Evolutionary conservation across 2,329 filamentous ascomycete genomes (phyloP).

Genomic region (Trichoderma sp.): DNA sequence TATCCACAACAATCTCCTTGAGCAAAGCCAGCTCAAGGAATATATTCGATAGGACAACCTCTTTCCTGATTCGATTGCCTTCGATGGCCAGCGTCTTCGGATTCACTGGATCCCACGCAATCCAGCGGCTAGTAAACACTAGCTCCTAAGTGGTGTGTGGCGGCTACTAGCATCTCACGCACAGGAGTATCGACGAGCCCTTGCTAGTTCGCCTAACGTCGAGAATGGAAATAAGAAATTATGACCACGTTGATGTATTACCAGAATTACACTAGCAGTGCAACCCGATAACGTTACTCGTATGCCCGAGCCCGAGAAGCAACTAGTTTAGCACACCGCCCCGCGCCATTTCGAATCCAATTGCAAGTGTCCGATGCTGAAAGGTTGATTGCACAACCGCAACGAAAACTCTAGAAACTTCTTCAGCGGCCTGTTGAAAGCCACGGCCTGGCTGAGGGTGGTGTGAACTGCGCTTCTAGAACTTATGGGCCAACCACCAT

Average conservation of each 20-base stretch:
- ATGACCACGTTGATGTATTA: background rate
- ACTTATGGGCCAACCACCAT: constrained; percentile 1
- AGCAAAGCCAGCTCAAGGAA: background rate
- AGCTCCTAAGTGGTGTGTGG: background rate
- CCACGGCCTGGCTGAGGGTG: background rate
- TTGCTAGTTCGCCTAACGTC: constrained; percentile 1
- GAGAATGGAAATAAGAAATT: background rate
- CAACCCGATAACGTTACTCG: background rate
- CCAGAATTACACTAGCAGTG: background rate
- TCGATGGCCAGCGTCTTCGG: background rate
- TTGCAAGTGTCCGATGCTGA: background rate
- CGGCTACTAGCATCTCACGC: constrained; percentile 12
- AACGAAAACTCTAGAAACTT: constrained; percentile 19
- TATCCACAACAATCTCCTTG: background rate
- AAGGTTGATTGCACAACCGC: background rate
- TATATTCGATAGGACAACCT: constrained; percentile 2
- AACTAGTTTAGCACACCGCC: background rate
- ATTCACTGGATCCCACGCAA: constrained; percentile 8
- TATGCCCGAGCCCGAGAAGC: background rate
- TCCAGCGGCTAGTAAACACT: constrained; percentile 16
- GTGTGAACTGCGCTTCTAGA: background rate
- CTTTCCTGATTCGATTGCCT: background rate
- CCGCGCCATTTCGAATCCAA: background rate
- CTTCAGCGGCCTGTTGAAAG: background rate
- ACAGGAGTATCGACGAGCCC: constrained; percentile 1